Conservation (phyloP, 2,329 filamentous ascomycete genomes). For the Boeremia exigua region DNA sequence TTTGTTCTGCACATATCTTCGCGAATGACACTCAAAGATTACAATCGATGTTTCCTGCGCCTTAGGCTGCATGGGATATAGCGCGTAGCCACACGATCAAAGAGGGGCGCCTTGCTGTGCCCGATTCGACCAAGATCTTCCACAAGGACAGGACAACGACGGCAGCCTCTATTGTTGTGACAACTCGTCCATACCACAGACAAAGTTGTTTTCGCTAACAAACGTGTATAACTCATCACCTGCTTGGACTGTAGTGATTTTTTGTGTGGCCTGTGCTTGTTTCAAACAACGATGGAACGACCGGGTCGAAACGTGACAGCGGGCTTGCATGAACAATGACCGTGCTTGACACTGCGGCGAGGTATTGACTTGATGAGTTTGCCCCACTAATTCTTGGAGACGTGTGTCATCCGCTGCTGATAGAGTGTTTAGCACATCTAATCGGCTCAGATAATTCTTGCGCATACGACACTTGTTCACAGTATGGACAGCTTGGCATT, state of each 20-base stretch:
- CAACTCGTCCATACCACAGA: neutral
- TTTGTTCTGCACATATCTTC: neutral
- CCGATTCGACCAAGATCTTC: neutral
- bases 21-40: neutral
- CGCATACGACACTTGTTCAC: neutral
- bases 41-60: neutral
- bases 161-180: no score
- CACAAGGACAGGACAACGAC: neutral
- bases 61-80: neutral
- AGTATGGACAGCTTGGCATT: neutral
- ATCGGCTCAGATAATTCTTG: neutral
- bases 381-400: neutral
- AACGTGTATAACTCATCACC: neutral
- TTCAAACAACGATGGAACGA: neutral
- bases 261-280: neutral
- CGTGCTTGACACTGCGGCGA: neutral
- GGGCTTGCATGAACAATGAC: constrained; percentile 6
- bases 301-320: constrained; percentile 6
- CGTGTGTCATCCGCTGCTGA: neutral
- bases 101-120: neutral
- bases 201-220: neutral
- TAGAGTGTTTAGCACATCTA: neutral
- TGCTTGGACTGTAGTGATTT: neutral
- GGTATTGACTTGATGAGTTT: neutral
- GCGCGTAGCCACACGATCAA: neutral